Evolutionary conservation across 179 eudicot genomes (phyloP), one percentile per base, ranked within the genome.

Genomic region (Vitellaria paradoxa): DNA sequence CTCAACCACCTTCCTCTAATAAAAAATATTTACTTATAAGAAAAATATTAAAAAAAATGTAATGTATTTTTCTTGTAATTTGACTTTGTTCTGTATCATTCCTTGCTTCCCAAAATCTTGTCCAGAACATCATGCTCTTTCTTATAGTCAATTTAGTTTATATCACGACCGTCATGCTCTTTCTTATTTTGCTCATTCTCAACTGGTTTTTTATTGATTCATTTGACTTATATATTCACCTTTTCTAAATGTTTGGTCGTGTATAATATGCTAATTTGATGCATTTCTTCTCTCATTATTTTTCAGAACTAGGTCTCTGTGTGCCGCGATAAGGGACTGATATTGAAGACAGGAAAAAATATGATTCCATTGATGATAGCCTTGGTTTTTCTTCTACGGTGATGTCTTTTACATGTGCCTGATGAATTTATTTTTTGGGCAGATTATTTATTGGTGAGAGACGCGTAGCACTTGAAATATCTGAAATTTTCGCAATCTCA

Each of bases 231-330:
- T 20, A 12, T 63, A 3, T 13, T 26, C 2, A 7, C 7, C 20
- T 55, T 13, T 71, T 14, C 30, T n/a, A 9, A 9, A 17, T 26
- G 7, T 45, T 53, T 50, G 7, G 42, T 49, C n/a, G 2, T 52
- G n/a, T 57, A 12, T 7, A 23, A 12, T 7, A 23, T 62, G 66
- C 66, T 30, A 24, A 21, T 8, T 7, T 62, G 30, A 15, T 24
- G 14, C 5, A 4, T 63, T 23, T 69, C 14, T 56, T 65, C 21
- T 11, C 47, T 23, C 10, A 4, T 47, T 45, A 68, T 81, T 26
- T 76, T 18, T 66, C 87, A 86, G 92, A 88, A 78, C 84, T 85
- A 82, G 92, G 89, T 76, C 87, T 86, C 60, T 72, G 88, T 52
- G 92, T 88, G 82, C 89, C 88, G 15, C 89, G 89, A 86, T 88